Percentiles rank a stretch among this genome's conserved stretches.
Conservation (phyloP, 768 basidiomycete genomes). For the Leucocoprinus birnbaumii region DNA sequence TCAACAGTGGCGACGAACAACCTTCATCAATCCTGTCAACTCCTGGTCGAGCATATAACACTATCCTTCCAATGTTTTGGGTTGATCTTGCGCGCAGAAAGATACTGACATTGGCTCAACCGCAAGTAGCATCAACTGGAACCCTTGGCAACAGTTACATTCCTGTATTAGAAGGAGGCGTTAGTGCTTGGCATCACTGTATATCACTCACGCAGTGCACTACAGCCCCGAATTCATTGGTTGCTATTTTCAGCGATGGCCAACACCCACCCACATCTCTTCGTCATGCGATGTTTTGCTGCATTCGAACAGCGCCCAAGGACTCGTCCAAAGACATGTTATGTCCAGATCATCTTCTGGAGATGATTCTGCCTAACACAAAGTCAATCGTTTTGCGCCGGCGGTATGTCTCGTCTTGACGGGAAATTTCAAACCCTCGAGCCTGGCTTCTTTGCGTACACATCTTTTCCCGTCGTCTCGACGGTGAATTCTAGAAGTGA, state of each 20-base stretch:
- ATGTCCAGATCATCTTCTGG: neutral
- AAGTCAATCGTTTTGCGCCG: neutral
- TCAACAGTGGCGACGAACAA: too few species aligned
- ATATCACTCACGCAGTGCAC: neutral
- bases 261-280: neutral
- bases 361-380: neutral
- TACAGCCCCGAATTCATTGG: neutral
- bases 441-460: neutral
- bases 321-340: neutral
- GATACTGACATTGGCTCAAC: neutral
- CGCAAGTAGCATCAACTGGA: neutral
- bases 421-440: neutral
- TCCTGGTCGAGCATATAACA: too few species aligned
- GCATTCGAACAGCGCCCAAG: neutral
- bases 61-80: neutral
- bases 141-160: constrained; percentile 1
- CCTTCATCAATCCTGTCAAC: too few species aligned
- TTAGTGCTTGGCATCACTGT: neutral
- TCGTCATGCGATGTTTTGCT: too few species aligned
- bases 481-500: neutral
- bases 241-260: neutral
- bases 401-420: neutral
- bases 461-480: constrained; percentile 5
- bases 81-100: neutral
- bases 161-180: neutral